phyloP scores from a whole-genome alignment of 208 protist species.

The Acanthamoeba culbertsoni region DNA sequence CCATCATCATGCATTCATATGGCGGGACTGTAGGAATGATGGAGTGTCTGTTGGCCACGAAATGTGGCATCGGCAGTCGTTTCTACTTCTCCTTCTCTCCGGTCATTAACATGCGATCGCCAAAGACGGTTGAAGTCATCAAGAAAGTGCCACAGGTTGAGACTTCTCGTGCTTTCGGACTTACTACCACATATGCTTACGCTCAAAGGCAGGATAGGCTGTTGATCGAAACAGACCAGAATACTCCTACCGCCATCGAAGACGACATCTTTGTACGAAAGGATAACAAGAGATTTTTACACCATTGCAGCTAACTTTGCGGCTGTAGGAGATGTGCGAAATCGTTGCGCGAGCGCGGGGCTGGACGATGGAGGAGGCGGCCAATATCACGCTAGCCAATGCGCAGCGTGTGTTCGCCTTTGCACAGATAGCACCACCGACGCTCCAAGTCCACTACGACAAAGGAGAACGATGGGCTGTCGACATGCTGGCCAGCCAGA shows the following conservation, averaged over 20 bases:
- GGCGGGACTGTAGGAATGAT: slow-evolving; percentile 51
- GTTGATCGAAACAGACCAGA: slow-evolving; percentile 31
- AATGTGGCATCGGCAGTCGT: neutral
- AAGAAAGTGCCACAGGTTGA: neutral
- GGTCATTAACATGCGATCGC: slow-evolving; percentile 55
- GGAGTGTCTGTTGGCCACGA: neutral
- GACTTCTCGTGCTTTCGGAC: neutral
- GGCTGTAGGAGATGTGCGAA: neutral
- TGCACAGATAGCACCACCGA: neutral
- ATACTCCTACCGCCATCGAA: neutral
- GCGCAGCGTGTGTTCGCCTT: neutral
- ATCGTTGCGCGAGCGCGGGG: neutral
- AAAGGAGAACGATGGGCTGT: neutral
- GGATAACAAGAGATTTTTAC: neutral
- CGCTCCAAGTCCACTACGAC: neutral
- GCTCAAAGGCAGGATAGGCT: neutral
- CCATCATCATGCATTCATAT: slow-evolving; percentile 56
- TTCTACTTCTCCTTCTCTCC: slow-evolving; percentile 61
- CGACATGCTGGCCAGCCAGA: neutral
- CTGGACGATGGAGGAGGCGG: neutral
- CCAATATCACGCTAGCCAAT: neutral
- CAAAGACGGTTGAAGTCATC: slow-evolving; percentile 45
- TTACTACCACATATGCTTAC: neutral
- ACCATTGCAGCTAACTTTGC: neutral
- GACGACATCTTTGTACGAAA: neutral